Conservation (phyloP, 179 eudicot genomes). For the Silene coronaria region DNA sequence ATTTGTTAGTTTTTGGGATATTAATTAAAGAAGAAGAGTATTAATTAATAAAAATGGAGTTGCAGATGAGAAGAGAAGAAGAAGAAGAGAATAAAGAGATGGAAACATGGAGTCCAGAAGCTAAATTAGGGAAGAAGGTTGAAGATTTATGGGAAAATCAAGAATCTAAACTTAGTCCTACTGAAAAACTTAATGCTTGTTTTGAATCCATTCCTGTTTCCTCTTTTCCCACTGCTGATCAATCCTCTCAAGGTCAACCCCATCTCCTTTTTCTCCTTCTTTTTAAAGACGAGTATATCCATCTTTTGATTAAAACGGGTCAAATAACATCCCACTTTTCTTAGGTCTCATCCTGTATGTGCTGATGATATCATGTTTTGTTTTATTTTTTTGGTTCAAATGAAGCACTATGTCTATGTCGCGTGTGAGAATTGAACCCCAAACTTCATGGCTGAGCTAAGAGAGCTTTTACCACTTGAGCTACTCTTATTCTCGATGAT, state of each 20-base stretch:
- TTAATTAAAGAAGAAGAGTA: not conserved
- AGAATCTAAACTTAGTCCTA: slow-evolving; percentile 66
- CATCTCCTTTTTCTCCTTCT: not conserved
- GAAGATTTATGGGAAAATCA: slow-evolving; percentile 86
- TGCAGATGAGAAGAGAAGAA: slow-evolving; percentile 20
- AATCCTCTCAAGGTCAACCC: slow-evolving; percentile 43
- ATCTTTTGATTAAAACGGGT: no score
- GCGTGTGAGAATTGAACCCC: no score
- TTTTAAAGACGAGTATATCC: no score
- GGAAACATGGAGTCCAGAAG: slow-evolving; percentile 57
- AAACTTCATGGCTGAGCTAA: no score
- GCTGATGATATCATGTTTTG: no score
- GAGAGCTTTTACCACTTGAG: no score
- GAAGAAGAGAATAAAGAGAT: not conserved
- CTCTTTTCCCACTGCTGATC: slow-evolving; percentile 60
- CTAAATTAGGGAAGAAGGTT: slow-evolving; percentile 62
- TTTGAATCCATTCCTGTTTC: slow-evolving; percentile 82
- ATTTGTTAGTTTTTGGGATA: not conserved
- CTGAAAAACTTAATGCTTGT: slow-evolving; percentile 90
- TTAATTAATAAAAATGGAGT: no score
- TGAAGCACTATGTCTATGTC: no score
- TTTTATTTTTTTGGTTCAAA: no score
- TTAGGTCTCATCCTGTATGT: no score
- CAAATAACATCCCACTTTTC: no score
- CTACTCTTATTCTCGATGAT: no score